Percentiles rank a stretch among this genome's conserved stretches.
phyloP scores from a whole-genome alignment of 23 red algal species.

The Gracilariopsis chorda region DNA sequence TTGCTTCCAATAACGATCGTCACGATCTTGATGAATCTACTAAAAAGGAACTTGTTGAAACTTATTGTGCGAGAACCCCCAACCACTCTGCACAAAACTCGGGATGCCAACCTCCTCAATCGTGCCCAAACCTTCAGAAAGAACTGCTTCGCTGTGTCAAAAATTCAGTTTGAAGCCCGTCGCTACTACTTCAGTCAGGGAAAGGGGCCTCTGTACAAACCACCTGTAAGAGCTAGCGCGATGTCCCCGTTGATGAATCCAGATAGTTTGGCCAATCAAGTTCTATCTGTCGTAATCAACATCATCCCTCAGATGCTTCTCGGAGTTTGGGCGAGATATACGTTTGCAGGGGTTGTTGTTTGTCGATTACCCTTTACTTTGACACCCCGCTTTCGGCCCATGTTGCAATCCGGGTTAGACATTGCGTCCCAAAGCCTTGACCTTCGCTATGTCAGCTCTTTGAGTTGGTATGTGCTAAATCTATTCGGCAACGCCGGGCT shows the following conservation, averaged over 20 bases:
- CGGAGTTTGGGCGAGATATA: slow-evolving; percentile 56
- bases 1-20: slow-evolving; percentile 61
- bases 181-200: slow-evolving; percentile 4
- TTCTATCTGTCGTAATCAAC: slow-evolving; percentile 21
- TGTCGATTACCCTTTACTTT: slow-evolving; percentile 71
- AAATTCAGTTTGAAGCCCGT: slow-evolving; percentile 45
- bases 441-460: slow-evolving; percentile 73
- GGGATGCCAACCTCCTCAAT: slow-evolving; percentile 11
- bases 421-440: slow-evolving; percentile 46
- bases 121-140: background rate
- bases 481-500: slow-evolving; percentile 67
- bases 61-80: slow-evolving; percentile 33
- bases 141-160: background rate
- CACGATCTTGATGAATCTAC: slow-evolving; percentile 46
- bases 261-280: slow-evolving; percentile 59
- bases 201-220: slow-evolving; percentile 16
- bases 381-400: slow-evolving; percentile 60
- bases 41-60: slow-evolving; percentile 23
- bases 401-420: slow-evolving; percentile 80
- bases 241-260: slow-evolving; percentile 72
- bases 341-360: slow-evolving; percentile 64
- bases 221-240: background rate
- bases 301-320: slow-evolving; percentile 40
- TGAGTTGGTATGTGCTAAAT: slow-evolving; percentile 85
- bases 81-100: background rate